phyloP scores from a whole-genome alignment of 2,329 filamentous ascomycete genomes.

The Aspergillus sp. region DNA sequence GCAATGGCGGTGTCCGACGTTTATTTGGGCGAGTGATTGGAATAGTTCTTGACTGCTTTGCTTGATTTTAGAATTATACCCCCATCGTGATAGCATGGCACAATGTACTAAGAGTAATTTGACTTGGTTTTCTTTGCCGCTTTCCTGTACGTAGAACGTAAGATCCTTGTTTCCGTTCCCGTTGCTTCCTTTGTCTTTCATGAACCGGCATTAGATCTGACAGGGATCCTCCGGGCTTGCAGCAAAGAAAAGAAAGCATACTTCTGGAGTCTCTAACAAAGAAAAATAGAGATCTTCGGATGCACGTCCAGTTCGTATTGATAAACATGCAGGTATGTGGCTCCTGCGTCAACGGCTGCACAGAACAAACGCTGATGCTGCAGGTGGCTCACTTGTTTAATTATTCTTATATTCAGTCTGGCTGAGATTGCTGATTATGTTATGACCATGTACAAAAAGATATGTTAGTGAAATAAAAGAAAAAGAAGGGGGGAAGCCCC shows the following conservation, averaged over 20 bases:
- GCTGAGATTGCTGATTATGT: too few relatives aligned
- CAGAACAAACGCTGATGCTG: not conserved
- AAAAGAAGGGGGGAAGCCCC: not conserved
- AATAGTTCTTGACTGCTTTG: conserved; percentile 26
- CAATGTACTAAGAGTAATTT: too few relatives aligned
- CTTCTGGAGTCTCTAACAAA: too few relatives aligned
- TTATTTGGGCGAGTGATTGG: conserved; percentile 63
- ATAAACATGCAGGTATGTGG: not conserved
- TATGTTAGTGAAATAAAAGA: not conserved
- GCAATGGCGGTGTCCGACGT: conserved; percentile 80
- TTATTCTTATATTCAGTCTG: too few relatives aligned
- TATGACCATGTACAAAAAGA: too few relatives aligned
- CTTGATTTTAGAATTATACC: not conserved
- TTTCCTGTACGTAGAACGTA: too few relatives aligned
- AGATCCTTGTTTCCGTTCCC: too few relatives aligned
- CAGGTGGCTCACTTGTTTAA: too few relatives aligned
- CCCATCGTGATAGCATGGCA: not conserved
- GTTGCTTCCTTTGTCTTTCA: too few relatives aligned
- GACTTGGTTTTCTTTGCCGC: too few relatives aligned
- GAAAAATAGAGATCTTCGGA: not conserved
- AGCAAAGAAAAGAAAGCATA: not conserved
- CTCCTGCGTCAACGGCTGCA: not conserved
- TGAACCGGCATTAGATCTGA: too few relatives aligned
- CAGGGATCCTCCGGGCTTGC: too few relatives aligned
- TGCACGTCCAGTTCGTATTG: not conserved